These are phyloP conservation scores for Calonectria pteridis DNA, from an alignment of 2,329 filamentous ascomycete species.

Conservation along the genomic window DNA sequence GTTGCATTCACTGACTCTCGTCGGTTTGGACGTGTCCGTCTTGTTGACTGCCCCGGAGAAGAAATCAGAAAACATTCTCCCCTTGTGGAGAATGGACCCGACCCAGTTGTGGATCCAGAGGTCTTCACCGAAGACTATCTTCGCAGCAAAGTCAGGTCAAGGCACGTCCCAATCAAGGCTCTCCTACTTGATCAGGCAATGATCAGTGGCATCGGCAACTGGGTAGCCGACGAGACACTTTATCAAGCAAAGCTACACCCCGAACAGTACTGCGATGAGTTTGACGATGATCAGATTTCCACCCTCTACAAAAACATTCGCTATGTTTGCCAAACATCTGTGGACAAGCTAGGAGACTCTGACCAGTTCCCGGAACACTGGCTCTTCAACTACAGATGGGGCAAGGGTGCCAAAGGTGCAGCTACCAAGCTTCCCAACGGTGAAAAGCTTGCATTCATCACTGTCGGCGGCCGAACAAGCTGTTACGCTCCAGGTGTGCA, in stretches of 20 bases:
- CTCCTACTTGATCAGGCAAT: slow-evolving; percentile 88
- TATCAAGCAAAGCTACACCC: slow-evolving; percentile 92
- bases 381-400: slow-evolving; percentile 91
- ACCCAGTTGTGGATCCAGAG: slow-evolving; percentile 87
- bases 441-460: slow-evolving; percentile 86
- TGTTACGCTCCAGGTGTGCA: slow-evolving; percentile 88
- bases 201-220: slow-evolving; percentile 95
- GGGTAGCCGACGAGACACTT: slow-evolving; percentile 95
- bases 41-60: slow-evolving; percentile 83
- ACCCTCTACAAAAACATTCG: slow-evolving; percentile 79
- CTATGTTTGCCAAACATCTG: slow-evolving; percentile 83
- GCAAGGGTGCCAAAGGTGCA: slow-evolving; percentile 84
- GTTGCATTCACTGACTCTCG: slow-evolving; percentile 88
- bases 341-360: slow-evolving; percentile 84
- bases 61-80: slow-evolving; percentile 83
- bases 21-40: slow-evolving; percentile 81
- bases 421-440: slow-evolving; percentile 81
- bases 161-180: slow-evolving; percentile 90
- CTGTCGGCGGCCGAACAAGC: slow-evolving; percentile 91
- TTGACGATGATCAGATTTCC: slow-evolving; percentile 78
- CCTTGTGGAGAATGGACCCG: slow-evolving; percentile 91
- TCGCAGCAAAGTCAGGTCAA: slow-evolving; percentile 75
- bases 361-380: slow-evolving; percentile 88
- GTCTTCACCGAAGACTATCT: slow-evolving; percentile 84
- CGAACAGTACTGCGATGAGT: slow-evolving; percentile 90